Evolutionary conservation across 805 yeast genomes (phyloP).

Genomic region (Brettanomyces naardenensis): DNA sequence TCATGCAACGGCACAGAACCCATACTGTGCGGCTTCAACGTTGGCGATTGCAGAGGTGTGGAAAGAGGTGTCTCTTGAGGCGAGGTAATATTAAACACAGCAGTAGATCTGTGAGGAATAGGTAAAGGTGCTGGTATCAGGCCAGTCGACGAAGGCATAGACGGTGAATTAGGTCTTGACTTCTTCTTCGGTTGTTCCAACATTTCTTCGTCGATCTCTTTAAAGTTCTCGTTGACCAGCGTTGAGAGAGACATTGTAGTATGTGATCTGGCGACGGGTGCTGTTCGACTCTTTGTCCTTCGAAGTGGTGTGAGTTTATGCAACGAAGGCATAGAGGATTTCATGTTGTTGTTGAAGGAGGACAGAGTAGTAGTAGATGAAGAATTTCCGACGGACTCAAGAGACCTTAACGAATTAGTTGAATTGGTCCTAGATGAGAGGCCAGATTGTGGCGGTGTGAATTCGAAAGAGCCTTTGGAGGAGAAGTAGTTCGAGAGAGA

Average conservation of each 20-base stretch:
- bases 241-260: constrained; percentile 16
- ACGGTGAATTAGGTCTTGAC: constrained; percentile 28
- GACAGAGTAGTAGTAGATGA: constrained; percentile 22
- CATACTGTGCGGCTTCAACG: constrained; percentile 19
- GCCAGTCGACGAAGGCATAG: constrained; percentile 19
- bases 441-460: constrained; percentile 22
- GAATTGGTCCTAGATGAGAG: constrained; percentile 26
- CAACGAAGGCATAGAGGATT: constrained; percentile 35
- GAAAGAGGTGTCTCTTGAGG: constrained; percentile 27
- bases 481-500: constrained; percentile 1
- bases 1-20: background rate
- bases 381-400: constrained; percentile 19
- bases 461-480: constrained; percentile 7
- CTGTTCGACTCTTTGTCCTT: constrained; percentile 12
- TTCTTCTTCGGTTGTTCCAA: constrained; percentile 26
- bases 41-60: constrained; percentile 32
- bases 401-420: constrained; percentile 23
- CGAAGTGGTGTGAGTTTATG: constrained; percentile 58
- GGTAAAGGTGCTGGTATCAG: constrained; percentile 20
- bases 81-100: constrained; percentile 26
- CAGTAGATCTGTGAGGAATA: constrained; percentile 15
- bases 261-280: constrained; percentile 17
- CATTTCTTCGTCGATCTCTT: background rate
- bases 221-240: constrained; percentile 14
- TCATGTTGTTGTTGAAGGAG: constrained; percentile 11